A percentile compares a stretch with the other conserved stretches of the same genome.
These are phyloP conservation scores for Solanum hybrid DNA, from an alignment of 305 asterid species.

Conservation along the genomic window DNA sequence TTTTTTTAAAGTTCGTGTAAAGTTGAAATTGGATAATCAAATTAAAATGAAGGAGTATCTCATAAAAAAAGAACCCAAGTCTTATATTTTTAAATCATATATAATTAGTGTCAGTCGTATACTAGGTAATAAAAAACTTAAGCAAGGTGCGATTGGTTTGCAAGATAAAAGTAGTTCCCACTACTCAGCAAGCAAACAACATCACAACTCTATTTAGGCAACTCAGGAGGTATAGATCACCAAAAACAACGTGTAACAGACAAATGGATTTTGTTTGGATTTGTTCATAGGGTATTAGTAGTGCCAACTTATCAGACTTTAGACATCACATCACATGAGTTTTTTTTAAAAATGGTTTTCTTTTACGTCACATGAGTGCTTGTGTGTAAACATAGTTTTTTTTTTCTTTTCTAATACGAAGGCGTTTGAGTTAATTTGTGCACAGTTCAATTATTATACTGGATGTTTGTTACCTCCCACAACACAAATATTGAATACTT, in stretches of 20 bases:
- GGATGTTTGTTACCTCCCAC: neutral
- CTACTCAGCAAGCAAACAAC: neutral
- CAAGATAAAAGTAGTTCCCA: neutral
- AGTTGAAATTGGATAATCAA: neutral
- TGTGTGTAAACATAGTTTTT: neutral
- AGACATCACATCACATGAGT: neutral
- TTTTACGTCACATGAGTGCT: neutral
- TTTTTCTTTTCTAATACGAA: neutral
- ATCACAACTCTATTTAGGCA: neutral
- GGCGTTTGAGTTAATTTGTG: neutral
- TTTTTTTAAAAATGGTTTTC: neutral
- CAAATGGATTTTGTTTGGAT: neutral
- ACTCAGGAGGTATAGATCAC: neutral
- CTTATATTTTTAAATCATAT: neutral
- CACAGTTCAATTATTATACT: neutral
- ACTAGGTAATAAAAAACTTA: neutral
- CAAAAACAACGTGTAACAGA: neutral
- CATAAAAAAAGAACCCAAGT: fast-evolving
- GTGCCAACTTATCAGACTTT: neutral
- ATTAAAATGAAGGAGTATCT: neutral
- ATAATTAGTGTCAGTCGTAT: neutral
- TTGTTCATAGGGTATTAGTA: neutral
- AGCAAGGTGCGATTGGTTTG: neutral
- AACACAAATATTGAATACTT: too few species aligned
- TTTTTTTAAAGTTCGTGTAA: neutral